These are phyloP conservation scores for Perkinsus olseni DNA, from an alignment of 169 alveolate genomes.

Conservation along the genomic window DNA sequence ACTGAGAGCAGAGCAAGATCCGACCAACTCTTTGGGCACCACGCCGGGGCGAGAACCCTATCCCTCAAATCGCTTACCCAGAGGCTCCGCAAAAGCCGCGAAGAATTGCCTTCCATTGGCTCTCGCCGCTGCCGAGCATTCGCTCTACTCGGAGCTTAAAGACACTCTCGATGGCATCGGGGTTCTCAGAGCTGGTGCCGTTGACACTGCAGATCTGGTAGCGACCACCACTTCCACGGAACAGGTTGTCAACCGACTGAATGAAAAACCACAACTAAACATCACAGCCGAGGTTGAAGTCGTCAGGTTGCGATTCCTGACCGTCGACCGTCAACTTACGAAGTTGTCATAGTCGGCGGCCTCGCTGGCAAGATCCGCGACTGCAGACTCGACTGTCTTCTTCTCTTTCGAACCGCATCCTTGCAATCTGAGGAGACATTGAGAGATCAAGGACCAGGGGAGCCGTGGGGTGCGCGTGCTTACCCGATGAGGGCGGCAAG, in stretches of 20 bases:
- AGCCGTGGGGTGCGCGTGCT: background rate
- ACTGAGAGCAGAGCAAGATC: background rate
- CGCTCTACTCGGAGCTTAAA: background rate
- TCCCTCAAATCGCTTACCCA: too few species aligned
- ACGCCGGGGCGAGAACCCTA: too few species aligned
- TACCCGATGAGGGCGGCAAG: background rate
- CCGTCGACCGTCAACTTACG: too few species aligned
- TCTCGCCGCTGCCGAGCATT: background rate
- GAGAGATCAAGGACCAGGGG: background rate
- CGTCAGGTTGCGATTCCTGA: too few species aligned
- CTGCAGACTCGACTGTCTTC: background rate
- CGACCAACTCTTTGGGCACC: too few species aligned
- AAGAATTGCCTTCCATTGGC: background rate
- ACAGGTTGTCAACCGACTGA: background rate
- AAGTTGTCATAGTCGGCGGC: background rate
- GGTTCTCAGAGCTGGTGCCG: background rate
- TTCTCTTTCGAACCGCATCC: background rate
- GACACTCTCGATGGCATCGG: background rate
- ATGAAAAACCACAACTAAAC: background rate
- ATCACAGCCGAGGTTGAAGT: background rate
- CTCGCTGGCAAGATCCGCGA: background rate
- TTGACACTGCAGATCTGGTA: background rate
- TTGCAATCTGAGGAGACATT: background rate
- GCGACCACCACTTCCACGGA: background rate
- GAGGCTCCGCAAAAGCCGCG: background rate